Conservation (phyloP, 768 basidiomycete species). For the Boletus subcaerulescens region DNA sequence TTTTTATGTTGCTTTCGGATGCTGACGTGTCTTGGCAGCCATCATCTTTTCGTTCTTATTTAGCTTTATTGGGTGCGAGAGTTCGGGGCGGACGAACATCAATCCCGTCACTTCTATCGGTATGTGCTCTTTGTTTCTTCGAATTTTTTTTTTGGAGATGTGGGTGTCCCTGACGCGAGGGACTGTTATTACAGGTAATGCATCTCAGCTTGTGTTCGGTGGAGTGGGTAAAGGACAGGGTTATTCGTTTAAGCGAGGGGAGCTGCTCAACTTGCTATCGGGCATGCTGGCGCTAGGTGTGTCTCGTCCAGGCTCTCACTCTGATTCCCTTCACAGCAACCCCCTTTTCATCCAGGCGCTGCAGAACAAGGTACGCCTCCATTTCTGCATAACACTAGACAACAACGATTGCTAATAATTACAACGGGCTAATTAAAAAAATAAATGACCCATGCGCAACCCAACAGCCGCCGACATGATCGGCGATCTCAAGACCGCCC, state of each 20-base stretch:
- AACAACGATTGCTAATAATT: too few species aligned
- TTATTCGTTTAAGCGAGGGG: slow-evolving; percentile 13
- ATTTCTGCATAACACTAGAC: neutral
- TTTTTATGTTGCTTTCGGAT: neutral
- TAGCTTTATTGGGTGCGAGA: slow-evolving; percentile 66
- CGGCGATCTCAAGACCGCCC: slow-evolving; percentile 67
- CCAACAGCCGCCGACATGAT: slow-evolving; percentile 54
- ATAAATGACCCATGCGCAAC: too few species aligned
- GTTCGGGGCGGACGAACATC: slow-evolving; percentile 56
- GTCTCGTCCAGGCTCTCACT: too few species aligned
- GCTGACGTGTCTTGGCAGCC: slow-evolving; percentile 16
- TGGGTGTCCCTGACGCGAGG: neutral
- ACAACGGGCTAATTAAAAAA: too few species aligned
- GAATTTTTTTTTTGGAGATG: too few species aligned
- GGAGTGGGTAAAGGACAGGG: slow-evolving; percentile 51
- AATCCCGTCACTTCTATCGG: slow-evolving; percentile 58
- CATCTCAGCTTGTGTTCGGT: slow-evolving; percentile 64
- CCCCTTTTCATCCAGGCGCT: slow-evolving; percentile 11
- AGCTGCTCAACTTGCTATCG: slow-evolving; percentile 21
- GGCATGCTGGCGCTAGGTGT: slow-evolving; percentile 18
- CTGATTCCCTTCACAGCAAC: neutral
- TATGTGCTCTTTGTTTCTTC: slow-evolving; percentile 3
- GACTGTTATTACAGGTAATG: slow-evolving; percentile 27
- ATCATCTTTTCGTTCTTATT: slow-evolving; percentile 62
- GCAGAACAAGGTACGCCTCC: slow-evolving; percentile 21